Base-by-base conservation (phyloP, 495 filamentous ascomycete species). In the Aspergillus ostianus region DNA sequence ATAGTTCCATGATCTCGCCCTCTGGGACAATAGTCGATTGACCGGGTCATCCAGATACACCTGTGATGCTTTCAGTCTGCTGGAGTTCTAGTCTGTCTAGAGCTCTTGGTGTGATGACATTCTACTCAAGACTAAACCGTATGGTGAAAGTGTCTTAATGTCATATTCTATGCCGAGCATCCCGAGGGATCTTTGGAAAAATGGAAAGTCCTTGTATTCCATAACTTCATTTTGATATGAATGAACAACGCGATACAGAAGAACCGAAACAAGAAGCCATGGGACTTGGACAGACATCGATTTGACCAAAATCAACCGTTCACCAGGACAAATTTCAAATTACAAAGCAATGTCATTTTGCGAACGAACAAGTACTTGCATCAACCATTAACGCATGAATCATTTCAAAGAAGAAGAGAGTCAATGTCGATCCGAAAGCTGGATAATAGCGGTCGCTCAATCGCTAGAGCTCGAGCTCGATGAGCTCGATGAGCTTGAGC, bases 401-500 rank as follows among this genome's bases (percentile, higher is more conserved):
- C 9, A 15, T 50, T 30, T 41, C 51, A 20, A 52, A 44, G 21
- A 47, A 62, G 13, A 21, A 41, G 17, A 9, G 15, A 46, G 26
- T 29, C 10, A 6, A 48, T 29, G 46, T 36, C 7, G 9, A 30
- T 32, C 13, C 32, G 20, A 19, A 41, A 44, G 26, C 18, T 5
- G 18, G 4, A 44, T 47, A 47, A 52, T 15, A 7, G 23, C n/a
- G 46, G 21, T 20, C 58, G 29, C 27, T 20, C 23, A 64, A 54
- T 64, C 58, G 27, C 62, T 58, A 17, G 69, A 66, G 53, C 59
- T 60, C 6, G 36, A 41, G 48, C 68, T 59, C 46, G 46, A 57
- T 29, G 55, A 52, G 23, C 46, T 61, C 48, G 68, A 70, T 21
- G 57, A 61, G 26, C 51, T 56, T 3, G 63, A 66, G 23, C 68